Evolutionary conservation across 441 rosid species (phyloP).

Genomic region (Populus hybrid): DNA sequence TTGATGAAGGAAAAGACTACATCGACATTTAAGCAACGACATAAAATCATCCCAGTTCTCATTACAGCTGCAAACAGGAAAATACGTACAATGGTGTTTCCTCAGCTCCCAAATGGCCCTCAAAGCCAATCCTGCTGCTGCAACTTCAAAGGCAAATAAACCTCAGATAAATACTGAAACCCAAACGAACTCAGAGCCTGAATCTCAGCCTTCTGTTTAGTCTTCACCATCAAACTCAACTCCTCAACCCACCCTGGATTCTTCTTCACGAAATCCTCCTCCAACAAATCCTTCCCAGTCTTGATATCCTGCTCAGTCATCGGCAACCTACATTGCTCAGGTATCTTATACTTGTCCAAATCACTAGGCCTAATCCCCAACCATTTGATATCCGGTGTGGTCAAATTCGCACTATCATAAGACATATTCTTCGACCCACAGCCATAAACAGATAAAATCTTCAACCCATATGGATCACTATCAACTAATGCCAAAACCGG

Average conservation of each 20-base stretch:
- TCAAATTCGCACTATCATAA: constrained; percentile 88
- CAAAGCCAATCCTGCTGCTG: constrained; percentile 98
- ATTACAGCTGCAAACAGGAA: not conserved
- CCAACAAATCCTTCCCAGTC: constrained; percentile 91
- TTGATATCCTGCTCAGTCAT: constrained; percentile 99
- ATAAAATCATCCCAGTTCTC: not conserved
- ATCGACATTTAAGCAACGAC: not conserved
- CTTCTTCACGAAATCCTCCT: constrained; percentile 98
- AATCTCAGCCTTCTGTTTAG: constrained; percentile 97
- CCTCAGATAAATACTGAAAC: constrained; percentile 93
- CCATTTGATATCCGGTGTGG: constrained; percentile 97
- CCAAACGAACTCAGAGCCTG: constrained; percentile 96
- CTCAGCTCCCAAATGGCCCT: constrained; percentile 16
- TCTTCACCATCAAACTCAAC: constrained; percentile 90
- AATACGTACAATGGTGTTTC: not conserved
- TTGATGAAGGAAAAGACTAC: not conserved
- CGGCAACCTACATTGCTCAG: constrained; percentile 90
- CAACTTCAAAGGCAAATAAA: constrained; percentile 91
- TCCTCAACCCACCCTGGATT: constrained; percentile 98
- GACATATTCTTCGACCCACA: constrained; percentile 99
- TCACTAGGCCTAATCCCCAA: constrained; percentile 92
- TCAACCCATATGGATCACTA: constrained; percentile 93
- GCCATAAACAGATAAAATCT: constrained; percentile 91
- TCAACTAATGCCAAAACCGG: constrained; percentile 96
- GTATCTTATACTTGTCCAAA: constrained; percentile 87